Base-by-base conservation (phyloP, 108 stramenopile species). In the Cyclostephanos invisitatus region DNA sequence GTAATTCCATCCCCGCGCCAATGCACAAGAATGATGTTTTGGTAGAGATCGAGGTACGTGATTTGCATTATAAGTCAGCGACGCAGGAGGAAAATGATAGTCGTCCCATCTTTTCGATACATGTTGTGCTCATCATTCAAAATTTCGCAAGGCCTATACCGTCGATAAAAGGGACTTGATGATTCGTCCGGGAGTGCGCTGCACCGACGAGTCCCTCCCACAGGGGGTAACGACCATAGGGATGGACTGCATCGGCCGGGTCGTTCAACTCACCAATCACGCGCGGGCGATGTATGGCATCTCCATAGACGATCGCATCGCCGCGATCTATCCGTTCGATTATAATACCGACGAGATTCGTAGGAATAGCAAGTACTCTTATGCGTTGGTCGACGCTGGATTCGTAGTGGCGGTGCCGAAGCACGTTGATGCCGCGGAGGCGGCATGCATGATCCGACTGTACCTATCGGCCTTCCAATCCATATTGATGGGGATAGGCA, bases 341-440 rank as follows among this genome's bases (percentile, higher is more conserved):
- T 80, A 80, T 49, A 67, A 59, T 22, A 57, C 29, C 49, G 69
- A 56, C 40, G 35, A 61, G 1, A 44, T 36, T 7, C 37, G 59
- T 1, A 68, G 55, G 14, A 62, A 56, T 47, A 47, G 21, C 6
- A 67, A 67, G 37, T 40, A 55, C 36, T 24, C 59, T 5, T 79
- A 80, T 62, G 68, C 80, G 9, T 58, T 80, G 68, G 73, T 80
- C 12, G 80, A 80, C 64, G 80, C 80, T 42, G 80, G 73, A n/a
- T 74, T 74, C 46, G 64, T 70, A 0, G 80, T 80, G 11, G 38
- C 47, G 28, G 80, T 80, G 40, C 80, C 80, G 5, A 64, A 62
- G 17, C 24, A 80, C 36, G 68, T 80, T 0, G 80, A 80, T 54
- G 72, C 68, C 11, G 68, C 73, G 12, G 61, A 70, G 53, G 80